Conservation (phyloP, 2,329 filamentous ascomycete genomes). For the Hymenoscyphus salicellus region DNA sequence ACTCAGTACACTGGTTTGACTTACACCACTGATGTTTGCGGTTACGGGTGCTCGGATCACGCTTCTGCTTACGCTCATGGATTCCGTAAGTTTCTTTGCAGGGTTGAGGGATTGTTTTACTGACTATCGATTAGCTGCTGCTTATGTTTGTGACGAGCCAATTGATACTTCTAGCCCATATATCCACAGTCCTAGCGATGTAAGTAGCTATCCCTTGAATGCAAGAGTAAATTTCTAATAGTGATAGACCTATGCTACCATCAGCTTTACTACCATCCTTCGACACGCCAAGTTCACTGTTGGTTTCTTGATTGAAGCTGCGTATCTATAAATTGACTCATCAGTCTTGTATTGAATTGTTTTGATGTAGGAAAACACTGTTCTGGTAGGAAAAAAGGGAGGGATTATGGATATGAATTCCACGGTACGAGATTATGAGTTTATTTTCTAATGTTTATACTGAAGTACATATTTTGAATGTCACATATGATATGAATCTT, state of each 20-base stretch:
- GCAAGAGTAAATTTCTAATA: background rate
- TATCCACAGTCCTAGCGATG: conserved; percentile 12
- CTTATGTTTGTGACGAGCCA: conserved; percentile 12
- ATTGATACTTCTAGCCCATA: conserved; percentile 7
- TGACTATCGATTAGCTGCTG: conserved; percentile 3
- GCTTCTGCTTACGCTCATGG: conserved; percentile 7
- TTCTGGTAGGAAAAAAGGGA: background rate
- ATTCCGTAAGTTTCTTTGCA: conserved; percentile 2
- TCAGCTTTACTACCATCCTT: conserved; percentile 5
- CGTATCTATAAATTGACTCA: background rate
- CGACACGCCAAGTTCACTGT: conserved; percentile 10
- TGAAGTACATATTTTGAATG: background rate
- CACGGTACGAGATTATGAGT: background rate
- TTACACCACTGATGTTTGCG: conserved; percentile 5
- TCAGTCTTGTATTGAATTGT: background rate
- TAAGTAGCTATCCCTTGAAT: background rate
- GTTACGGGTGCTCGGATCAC: conserved; percentile 14
- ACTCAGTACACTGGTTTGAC: conserved; percentile 9
- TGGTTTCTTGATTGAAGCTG: conserved; percentile 8
- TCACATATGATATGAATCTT: background rate
- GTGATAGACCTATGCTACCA: conserved; percentile 4
- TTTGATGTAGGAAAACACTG: background rate
- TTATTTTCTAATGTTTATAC: conserved; percentile 1
- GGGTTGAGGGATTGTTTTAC: background rate
- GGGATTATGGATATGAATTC: background rate